Evolutionary conservation across 352 stramenopile genomes (phyloP).

Genomic region (Aphanomyces invadans): DNA sequence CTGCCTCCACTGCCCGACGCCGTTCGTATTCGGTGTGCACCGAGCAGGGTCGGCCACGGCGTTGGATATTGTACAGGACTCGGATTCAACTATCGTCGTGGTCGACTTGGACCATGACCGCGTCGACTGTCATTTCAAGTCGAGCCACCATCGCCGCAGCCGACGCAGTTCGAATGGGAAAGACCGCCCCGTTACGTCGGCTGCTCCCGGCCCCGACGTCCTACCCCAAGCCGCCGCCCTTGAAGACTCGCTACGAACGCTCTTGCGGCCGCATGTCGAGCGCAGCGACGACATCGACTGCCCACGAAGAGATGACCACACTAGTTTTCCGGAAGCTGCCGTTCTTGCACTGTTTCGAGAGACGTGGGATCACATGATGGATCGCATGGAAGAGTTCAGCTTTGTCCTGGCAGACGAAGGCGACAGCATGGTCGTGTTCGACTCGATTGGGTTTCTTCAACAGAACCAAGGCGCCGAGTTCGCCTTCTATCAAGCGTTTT

Average conservation of each 20-base stretch:
- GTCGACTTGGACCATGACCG: conserved; percentile 63
- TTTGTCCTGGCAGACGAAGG: conserved; percentile 84
- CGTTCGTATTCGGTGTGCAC: conserved; percentile 78
- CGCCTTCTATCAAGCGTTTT: conserved; percentile 65
- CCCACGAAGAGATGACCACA: conserved; percentile 42
- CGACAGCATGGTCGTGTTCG: conserved; percentile 81
- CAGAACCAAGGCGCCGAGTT: conserved; percentile 35
- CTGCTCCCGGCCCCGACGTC: conserved; percentile 35
- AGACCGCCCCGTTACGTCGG: too few species aligned
- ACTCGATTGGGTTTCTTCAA: conserved; percentile 58
- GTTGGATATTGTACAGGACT: conserved; percentile 33
- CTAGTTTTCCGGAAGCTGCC: conserved; percentile 63
- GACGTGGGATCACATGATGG: conserved; percentile 60
- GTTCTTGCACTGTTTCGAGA: conserved; percentile 61
- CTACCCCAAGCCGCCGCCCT: conserved; percentile 36
- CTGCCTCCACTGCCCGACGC: conserved; percentile 79
- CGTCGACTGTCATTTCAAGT: conserved; percentile 25
- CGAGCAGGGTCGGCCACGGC: conserved; percentile 50
- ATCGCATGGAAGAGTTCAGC: conserved; percentile 70
- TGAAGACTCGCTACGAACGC: conserved; percentile 49
- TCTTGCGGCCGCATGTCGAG: conserved; percentile 60
- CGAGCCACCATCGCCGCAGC: conserved; percentile 41
- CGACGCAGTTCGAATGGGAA: too few species aligned
- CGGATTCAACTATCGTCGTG: conserved; percentile 47
- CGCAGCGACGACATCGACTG: conserved; percentile 63